Conservation (phyloP, 2,329 filamentous ascomycete genomes). For the Septoria linicola region DNA sequence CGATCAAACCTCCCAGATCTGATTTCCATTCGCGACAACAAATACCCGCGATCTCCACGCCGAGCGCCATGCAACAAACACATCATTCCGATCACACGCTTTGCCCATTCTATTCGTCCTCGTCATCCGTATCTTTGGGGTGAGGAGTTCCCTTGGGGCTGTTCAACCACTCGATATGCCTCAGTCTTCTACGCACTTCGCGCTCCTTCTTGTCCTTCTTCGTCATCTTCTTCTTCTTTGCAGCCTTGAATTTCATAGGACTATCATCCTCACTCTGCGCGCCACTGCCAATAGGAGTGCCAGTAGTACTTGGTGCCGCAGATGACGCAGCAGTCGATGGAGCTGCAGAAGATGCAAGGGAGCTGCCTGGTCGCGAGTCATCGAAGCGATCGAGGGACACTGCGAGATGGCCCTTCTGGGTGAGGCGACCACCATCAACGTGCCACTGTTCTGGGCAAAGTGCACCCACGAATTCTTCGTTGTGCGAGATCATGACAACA, state of each 20-base stretch:
- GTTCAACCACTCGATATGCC: slow-evolving; percentile 77
- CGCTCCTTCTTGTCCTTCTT: slow-evolving; percentile 94
- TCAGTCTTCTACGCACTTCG: slow-evolving; percentile 79
- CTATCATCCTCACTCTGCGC: slow-evolving; percentile 68
- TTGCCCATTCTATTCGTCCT: slow-evolving; percentile 45
- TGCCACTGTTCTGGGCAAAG: slow-evolving; percentile 97
- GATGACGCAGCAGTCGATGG: slow-evolving; percentile 57
- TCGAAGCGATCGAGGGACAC: slow-evolving; percentile 82
- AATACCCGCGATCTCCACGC: background rate
- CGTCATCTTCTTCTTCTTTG: slow-evolving; percentile 99
- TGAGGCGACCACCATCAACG: slow-evolving; percentile 82
- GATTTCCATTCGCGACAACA: slow-evolving; percentile 4
- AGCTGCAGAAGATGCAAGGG: slow-evolving; percentile 64
- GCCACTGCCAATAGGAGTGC: slow-evolving; percentile 36
- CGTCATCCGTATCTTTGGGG: slow-evolving; percentile 74
- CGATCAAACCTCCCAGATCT: slow-evolving; percentile 9
- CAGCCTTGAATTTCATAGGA: slow-evolving; percentile 83
- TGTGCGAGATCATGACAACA: slow-evolving; percentile 99
- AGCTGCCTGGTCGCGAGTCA: slow-evolving; percentile 69
- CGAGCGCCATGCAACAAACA: slow-evolving; percentile 16
- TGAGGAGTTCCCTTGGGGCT: slow-evolving; percentile 71
- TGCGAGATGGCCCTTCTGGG: slow-evolving; percentile 74
- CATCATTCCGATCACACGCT: background rate
- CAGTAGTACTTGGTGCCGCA: slow-evolving; percentile 34
- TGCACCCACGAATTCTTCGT: slow-evolving; percentile 97